phyloP scores from a whole-genome alignment of 371 early-diverging fungal genomes.

The Syncephalastrum monosporum region DNA sequence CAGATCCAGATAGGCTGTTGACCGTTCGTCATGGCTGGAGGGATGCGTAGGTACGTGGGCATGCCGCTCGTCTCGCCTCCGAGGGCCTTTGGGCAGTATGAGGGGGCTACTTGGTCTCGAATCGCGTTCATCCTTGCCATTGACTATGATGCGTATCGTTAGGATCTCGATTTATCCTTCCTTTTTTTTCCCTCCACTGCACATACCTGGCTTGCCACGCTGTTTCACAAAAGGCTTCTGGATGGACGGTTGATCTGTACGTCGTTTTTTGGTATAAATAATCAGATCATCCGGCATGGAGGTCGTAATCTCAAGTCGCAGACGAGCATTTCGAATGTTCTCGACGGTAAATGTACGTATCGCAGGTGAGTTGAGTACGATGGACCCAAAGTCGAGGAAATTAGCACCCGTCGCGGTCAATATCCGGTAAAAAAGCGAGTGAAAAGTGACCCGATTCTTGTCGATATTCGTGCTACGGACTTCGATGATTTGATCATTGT shows the following conservation, averaged over 20 bases:
- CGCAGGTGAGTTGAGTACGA: conserved; percentile 79
- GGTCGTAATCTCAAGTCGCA: conserved; percentile 62
- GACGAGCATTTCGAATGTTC: conserved; percentile 69
- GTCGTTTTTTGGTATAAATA: conserved; percentile 49
- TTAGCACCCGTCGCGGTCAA: conserved; percentile 88
- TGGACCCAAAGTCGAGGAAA: conserved; percentile 91
- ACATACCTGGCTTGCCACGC: conserved; percentile 5
- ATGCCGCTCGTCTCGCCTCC: neutral
- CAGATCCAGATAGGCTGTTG: conserved; percentile 42
- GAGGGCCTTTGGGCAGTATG: conserved; percentile 3
- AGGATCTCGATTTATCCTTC: neutral
- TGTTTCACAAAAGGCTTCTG: neutral
- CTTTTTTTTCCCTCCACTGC: neutral
- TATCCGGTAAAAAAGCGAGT: conserved; percentile 94
- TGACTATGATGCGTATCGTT: too few species aligned
- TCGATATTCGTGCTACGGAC: conserved; percentile 94
- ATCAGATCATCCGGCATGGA: conserved; percentile 71
- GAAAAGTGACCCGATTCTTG: conserved; percentile 93
- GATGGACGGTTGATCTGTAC: conserved; percentile 5
- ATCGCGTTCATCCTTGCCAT: conserved; percentile 4
- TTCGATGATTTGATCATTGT: conserved; percentile 90
- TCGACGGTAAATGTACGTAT: conserved; percentile 83
- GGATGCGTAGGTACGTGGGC: neutral
- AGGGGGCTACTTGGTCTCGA: neutral
- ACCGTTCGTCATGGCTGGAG: conserved; percentile 2